Conservation (phyloP, 768 basidiomycete species). For the Gymnopilus dilepis region DNA sequence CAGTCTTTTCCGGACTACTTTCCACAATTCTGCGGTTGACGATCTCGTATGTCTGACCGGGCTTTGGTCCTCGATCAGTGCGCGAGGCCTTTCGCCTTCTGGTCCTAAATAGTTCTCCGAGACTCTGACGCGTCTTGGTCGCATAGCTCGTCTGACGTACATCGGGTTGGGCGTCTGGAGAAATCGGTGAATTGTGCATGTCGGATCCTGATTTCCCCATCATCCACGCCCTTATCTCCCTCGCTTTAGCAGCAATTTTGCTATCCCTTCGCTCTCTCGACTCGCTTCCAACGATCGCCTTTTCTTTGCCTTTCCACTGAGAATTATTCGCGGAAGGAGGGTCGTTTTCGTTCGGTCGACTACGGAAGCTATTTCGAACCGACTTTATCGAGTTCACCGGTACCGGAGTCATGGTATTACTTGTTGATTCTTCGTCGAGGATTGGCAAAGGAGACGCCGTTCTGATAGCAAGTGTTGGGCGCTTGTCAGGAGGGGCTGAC, state of each 20-base stretch:
- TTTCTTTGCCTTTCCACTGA: slow-evolving; percentile 25
- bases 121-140: slow-evolving; percentile 14
- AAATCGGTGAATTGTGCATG: slow-evolving; percentile 22
- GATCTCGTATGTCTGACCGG: slow-evolving; percentile 49
- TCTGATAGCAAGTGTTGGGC: slow-evolving; percentile 22
- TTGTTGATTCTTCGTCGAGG: slow-evolving; percentile 9
- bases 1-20: slow-evolving; percentile 54
- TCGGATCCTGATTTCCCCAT: slow-evolving; percentile 26
- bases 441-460: slow-evolving; percentile 17
- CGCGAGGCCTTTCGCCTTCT: slow-evolving; percentile 17
- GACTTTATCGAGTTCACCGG: slow-evolving; percentile 23
- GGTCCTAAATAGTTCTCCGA: slow-evolving; percentile 29
- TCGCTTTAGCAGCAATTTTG: slow-evolving; percentile 20
- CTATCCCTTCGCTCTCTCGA: slow-evolving; percentile 15
- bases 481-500: slow-evolving; percentile 7
- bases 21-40: slow-evolving; percentile 48
- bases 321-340: neutral
- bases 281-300: slow-evolving; percentile 5
- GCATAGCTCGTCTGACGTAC: slow-evolving; percentile 10
- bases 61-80: slow-evolving; percentile 29
- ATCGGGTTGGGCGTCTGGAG: slow-evolving; percentile 11
- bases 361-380: slow-evolving; percentile 25
- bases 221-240: slow-evolving; percentile 30
- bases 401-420: slow-evolving; percentile 11
- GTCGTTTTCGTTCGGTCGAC: slow-evolving; percentile 11